These are phyloP conservation scores for Ustilago tritici DNA, from an alignment of 1,284 basidiomycete genomes.

Conservation along the genomic window DNA sequence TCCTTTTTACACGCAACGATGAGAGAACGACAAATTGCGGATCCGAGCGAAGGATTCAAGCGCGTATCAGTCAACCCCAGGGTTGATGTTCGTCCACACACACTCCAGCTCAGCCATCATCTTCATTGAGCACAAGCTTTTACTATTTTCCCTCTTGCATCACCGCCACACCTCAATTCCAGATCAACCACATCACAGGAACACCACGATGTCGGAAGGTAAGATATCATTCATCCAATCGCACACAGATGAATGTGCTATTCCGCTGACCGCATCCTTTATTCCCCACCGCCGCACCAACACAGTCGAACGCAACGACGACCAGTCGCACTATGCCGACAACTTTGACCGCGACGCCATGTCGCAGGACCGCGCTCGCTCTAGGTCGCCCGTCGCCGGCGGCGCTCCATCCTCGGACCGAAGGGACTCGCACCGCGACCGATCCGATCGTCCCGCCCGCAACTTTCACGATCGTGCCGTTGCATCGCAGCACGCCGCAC, in stretches of 20 bases:
- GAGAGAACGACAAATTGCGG: conserved; percentile 6
- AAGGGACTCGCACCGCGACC: conserved; percentile 22
- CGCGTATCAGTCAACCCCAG: background rate
- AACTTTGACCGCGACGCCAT: conserved; percentile 45
- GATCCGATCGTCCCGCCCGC: conserved; percentile 28
- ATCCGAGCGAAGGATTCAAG: conserved; percentile 13
- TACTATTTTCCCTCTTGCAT: background rate
- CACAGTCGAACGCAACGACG: conserved; percentile 39
- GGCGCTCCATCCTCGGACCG: conserved; percentile 34
- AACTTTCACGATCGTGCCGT: conserved; percentile 36
- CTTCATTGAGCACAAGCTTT: background rate
- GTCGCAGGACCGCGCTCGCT: conserved; percentile 46
- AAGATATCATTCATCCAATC: background rate
- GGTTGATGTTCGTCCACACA: background rate
- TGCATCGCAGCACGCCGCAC: conserved; percentile 43
- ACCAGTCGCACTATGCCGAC: conserved; percentile 35
- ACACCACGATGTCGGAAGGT: conserved; percentile 43
- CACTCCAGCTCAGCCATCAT: background rate
- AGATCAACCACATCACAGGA: background rate
- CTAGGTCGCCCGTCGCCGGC: conserved; percentile 40
- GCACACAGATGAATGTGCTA: background rate
- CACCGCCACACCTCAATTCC: background rate
- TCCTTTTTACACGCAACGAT: background rate
- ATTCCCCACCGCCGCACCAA: background rate
- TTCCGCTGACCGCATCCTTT: background rate